phyloP scores from a whole-genome alignment of 306 rosid species.

The Pueraria montana region DNA sequence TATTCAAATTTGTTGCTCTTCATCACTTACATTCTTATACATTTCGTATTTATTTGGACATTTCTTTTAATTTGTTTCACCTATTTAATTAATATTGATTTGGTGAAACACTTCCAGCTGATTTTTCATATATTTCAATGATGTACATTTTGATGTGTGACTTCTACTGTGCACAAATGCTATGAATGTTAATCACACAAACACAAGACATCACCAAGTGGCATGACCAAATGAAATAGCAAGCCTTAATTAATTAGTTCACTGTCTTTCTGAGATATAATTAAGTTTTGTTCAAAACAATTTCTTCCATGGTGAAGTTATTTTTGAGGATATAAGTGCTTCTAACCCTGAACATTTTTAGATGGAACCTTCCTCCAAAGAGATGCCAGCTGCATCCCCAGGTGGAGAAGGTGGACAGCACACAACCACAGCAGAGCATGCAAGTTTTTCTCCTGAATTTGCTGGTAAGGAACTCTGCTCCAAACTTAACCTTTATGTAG shows the following conservation, averaged over 20 bases:
- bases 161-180: constrained; percentile 15
- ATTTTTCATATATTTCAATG: constrained; percentile 14
- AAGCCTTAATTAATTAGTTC: background rate
- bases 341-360: background rate
- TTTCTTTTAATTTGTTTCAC: background rate
- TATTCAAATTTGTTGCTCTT: background rate
- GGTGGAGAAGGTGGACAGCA: background rate
- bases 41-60: background rate
- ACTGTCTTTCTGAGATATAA: background rate
- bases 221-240: constrained; percentile 17
- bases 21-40: background rate
- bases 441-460: background rate
- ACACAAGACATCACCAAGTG: background rate
- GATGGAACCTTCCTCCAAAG: background rate
- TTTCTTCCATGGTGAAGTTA: background rate
- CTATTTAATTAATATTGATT: background rate
- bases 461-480: constrained; percentile 8
- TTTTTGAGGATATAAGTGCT: too few relatives aligned
- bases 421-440: background rate
- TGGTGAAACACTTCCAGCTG: background rate
- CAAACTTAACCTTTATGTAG: background rate
- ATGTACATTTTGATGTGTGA: constrained; percentile 27
- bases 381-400: background rate
- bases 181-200: background rate
- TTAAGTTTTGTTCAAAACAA: background rate